These are phyloP conservation scores for Ceratobasidium sp. DNA, from an alignment of 1,284 basidiomycete species.

Conservation along the genomic window DNA sequence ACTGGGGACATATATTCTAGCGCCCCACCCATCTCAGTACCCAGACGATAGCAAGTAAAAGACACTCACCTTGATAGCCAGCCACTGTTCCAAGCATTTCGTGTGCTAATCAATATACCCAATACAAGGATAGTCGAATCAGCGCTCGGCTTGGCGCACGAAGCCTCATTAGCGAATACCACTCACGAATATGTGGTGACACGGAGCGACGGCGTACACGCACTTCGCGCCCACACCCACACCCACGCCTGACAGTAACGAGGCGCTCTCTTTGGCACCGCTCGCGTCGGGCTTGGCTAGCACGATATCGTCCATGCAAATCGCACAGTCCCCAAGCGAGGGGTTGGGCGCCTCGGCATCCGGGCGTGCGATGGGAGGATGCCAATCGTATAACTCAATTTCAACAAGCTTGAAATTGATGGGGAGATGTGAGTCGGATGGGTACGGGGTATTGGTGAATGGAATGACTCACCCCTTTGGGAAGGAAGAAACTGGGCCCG, in stretches of 20 bases:
- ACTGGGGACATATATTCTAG: conserved; percentile 89
- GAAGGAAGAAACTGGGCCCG: conserved; percentile 86
- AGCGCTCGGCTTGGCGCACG: background rate
- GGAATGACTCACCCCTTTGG: conserved; percentile 62
- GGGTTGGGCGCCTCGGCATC: conserved; percentile 78
- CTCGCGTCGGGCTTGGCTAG: conserved; percentile 59
- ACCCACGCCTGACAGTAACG: conserved; percentile 53
- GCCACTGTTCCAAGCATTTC: conserved; percentile 87
- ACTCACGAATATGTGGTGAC: conserved; percentile 78
- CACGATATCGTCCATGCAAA: conserved; percentile 88
- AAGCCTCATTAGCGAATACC: conserved; percentile 59
- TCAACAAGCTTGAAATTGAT: conserved; percentile 48
- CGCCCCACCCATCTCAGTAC: conserved; percentile 31
- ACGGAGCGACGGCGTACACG: conserved; percentile 86
- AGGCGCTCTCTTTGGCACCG: conserved; percentile 49
- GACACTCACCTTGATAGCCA: conserved; percentile 80
- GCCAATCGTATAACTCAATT: conserved; percentile 82
- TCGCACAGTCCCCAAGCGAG: conserved; percentile 83
- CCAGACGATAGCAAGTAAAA: background rate
- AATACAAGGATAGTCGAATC: background rate
- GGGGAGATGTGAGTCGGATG: background rate
- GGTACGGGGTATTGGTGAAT: background rate
- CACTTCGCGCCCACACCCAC: conserved; percentile 65
- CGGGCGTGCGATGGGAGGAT: conserved; percentile 75
- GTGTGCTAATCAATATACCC: conserved; percentile 7